These are phyloP conservation scores for Globisporangium radiosum DNA, from an alignment of 352 stramenopile genomes.

Conservation along the genomic window DNA sequence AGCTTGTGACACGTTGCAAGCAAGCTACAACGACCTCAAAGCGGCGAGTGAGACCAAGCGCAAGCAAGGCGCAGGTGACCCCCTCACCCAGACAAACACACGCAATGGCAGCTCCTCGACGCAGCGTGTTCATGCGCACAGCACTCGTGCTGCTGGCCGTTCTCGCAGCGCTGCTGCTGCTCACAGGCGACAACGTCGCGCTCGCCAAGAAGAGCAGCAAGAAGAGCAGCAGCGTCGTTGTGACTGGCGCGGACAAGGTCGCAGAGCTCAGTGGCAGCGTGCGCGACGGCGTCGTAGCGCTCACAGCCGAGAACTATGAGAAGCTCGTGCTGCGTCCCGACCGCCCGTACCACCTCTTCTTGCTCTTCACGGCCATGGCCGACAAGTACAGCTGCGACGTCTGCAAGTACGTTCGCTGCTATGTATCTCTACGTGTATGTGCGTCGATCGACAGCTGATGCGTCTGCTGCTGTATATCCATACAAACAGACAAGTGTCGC, in stretches of 20 bases:
- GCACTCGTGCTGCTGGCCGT: constrained; percentile 20
- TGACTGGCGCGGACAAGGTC: constrained; percentile 57
- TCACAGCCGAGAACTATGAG: constrained; percentile 49
- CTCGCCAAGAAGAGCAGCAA: constrained; percentile 36
- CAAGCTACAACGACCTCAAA: not conserved
- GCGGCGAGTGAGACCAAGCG: not conserved
- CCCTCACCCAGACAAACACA: too few relatives aligned
- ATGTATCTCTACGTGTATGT: too few relatives aligned
- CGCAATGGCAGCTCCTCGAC: not conserved
- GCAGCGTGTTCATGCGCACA: constrained; percentile 4
- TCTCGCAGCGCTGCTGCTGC: constrained; percentile 4
- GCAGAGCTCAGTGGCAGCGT: constrained; percentile 37
- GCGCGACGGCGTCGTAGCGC: constrained; percentile 53
- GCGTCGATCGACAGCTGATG: too few relatives aligned
- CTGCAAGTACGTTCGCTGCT: constrained; percentile 41
- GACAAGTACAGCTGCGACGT: constrained; percentile 75
- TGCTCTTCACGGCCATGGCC: constrained; percentile 69
- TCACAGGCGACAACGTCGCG: constrained; percentile 7
- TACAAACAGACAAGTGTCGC: constrained; percentile 37
- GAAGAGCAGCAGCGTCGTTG: constrained; percentile 18
- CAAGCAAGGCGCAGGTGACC: not conserved
- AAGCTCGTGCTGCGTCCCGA: constrained; percentile 54
- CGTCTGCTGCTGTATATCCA: too few relatives aligned
- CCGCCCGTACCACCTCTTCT: constrained; percentile 73
- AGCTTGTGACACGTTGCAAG: constrained; percentile 6